Conservation (phyloP, 148 eudicot genomes). For the Camellia lanceoleosa region DNA sequence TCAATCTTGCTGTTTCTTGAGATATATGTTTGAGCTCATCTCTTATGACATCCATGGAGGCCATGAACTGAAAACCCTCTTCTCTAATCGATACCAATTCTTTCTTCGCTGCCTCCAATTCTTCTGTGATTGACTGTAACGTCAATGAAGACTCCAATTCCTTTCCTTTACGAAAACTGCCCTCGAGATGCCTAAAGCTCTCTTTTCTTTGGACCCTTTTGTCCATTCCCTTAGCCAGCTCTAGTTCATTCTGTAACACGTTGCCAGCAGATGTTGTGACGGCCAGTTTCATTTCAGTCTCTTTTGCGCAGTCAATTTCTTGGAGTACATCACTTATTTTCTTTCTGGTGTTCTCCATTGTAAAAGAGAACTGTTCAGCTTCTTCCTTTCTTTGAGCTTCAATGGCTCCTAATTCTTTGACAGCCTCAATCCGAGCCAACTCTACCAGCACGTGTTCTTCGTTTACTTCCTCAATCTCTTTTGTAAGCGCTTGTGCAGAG, state of each 20-base stretch:
- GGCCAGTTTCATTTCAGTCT: constrained; percentile 45
- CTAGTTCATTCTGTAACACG: constrained; percentile 51
- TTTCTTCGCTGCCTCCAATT: constrained; percentile 55
- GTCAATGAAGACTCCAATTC: constrained; percentile 18
- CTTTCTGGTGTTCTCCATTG: constrained; percentile 42
- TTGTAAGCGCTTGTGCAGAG: constrained; percentile 38
- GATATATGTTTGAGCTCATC: constrained; percentile 39
- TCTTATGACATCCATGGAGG: constrained; percentile 65
- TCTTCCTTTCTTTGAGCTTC: constrained; percentile 58
- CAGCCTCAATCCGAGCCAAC: constrained; percentile 78
- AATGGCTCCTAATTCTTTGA: constrained; percentile 59
- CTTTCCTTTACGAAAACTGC: constrained; percentile 15
- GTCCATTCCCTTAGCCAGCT: constrained; percentile 51
- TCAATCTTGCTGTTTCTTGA: constrained; percentile 35
- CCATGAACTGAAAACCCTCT: constrained; percentile 62
- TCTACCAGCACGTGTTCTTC: constrained; percentile 86
- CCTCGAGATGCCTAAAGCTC: constrained; percentile 12
- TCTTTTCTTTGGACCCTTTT: constrained; percentile 15
- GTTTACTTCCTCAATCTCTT: constrained; percentile 65
- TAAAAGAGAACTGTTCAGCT: constrained; percentile 26
- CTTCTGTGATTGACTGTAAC: constrained; percentile 31
- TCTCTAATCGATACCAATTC: constrained; percentile 45
- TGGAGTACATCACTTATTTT: constrained; percentile 37
- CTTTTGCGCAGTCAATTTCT: constrained; percentile 40
- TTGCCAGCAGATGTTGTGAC: constrained; percentile 44